Conservation (phyloP, 78 protist species). For the Diacronema lutheri region DNA sequence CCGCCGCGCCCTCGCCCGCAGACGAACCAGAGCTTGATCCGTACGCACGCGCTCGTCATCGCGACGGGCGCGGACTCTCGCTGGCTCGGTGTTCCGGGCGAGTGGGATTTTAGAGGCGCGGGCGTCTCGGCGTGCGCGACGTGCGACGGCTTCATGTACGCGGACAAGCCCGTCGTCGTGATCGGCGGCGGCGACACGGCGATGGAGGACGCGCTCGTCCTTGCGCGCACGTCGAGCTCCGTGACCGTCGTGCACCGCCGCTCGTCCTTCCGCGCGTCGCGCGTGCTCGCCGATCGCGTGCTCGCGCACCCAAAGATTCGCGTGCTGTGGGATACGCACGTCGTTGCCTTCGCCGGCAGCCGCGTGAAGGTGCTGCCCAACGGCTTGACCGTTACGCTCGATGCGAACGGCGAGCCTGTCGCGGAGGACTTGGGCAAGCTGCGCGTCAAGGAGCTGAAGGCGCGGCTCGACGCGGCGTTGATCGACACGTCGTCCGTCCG, state of each 20-base stretch:
- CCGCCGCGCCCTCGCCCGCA: too few relatives aligned
- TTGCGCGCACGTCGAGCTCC: constrained; percentile 17
- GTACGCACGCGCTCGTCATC: constrained; percentile 1
- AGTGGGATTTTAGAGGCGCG: neutral
- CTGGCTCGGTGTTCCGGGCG: constrained; percentile 29
- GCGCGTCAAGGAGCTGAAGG: neutral
- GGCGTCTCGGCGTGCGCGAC: constrained; percentile 45
- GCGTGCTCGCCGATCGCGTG: constrained; percentile 11
- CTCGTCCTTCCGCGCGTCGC: constrained; percentile 23
- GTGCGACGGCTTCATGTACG: constrained; percentile 41
- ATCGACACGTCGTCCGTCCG: neutral
- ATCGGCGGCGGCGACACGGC: constrained; percentile 50
- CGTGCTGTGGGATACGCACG: neutral
- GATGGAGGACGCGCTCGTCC: constrained; percentile 50
- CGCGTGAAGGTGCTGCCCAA: neutral
- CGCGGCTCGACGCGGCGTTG: constrained; percentile 7
- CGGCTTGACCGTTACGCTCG: neutral
- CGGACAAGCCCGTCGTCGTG: constrained; percentile 17
- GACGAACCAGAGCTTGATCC: neutral
- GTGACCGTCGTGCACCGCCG: constrained; percentile 27
- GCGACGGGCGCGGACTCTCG: constrained; percentile 47
- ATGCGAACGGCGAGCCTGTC: neutral
- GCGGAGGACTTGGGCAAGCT: constrained; percentile 3
- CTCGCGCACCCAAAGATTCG: neutral
- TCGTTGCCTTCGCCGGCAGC: neutral